phyloP scores from a whole-genome alignment of 345 rosid genomes.

The Adansonia digitata region DNA sequence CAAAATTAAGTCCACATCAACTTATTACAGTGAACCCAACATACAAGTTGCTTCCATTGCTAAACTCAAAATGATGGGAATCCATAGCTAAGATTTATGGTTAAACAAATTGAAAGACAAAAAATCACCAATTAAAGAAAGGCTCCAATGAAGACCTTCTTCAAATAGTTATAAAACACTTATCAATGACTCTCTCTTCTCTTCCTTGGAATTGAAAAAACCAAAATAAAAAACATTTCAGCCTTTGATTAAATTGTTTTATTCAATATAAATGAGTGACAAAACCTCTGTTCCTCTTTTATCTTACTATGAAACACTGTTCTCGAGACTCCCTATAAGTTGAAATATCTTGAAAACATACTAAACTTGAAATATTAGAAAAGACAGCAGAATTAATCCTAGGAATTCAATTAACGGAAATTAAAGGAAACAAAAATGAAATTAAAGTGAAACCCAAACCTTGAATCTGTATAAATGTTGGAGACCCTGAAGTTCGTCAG shows the following conservation, averaged over 20 bases:
- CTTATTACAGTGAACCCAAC: background rate
- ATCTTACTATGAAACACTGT: background rate
- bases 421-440: background rate
- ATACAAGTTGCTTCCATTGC: background rate
- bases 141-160: background rate
- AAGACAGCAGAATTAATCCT: background rate
- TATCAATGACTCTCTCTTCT: background rate
- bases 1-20: background rate
- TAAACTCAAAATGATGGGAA: background rate
- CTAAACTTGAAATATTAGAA: background rate
- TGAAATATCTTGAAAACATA: background rate
- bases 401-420: background rate
- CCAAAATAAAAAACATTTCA: too few species aligned
- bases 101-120: background rate
- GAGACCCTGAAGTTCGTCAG: background rate
- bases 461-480: background rate
- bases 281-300: background rate
- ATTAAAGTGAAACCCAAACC: slow-evolving; percentile 4
- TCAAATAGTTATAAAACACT: background rate
- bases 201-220: background rate
- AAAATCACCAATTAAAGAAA: background rate
- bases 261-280: background rate
- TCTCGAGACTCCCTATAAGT: background rate
- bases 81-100: background rate
- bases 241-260: background rate